Evolutionary conservation across 2,329 filamentous ascomycete species (phyloP), one percentile per base, ranked within the genome.

Genomic region (Phialocephala subalpina): DNA sequence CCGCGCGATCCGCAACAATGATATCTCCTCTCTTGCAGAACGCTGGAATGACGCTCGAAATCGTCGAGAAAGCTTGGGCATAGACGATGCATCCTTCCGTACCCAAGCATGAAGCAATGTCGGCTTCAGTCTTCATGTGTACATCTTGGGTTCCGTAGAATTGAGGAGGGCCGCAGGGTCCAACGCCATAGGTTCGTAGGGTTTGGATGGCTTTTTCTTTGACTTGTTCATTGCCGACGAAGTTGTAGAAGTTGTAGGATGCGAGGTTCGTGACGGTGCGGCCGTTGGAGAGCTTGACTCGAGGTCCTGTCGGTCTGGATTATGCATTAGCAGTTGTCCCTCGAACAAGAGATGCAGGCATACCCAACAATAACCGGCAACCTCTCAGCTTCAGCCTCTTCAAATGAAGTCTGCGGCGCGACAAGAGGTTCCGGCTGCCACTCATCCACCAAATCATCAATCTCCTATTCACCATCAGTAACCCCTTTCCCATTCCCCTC

Each of bases 141-240:
- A 98, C 94, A 80, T 99, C 96, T 78, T 98, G 95, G 36, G 94
- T 99, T 70, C 94, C 96, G 81, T 99, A 99, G 82, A 99, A 99
- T 70, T 97, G 94, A 6, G 96, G 96, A 20, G 96, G 96, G 22
- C 96, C 96, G 77, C 96, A 99, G 64, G 96, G 95, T 9, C 96
- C 97, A 47, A 99, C 97, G 64, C 96, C 96, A 74, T 99, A 99
- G 22, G 92, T 97, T 67, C 95, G 92, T 45, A 99, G 86, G 0
- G 94, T 97, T 78, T 95, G 91, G 69, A 99, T 94, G 1, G 95
- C 96, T 79, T 97, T 97, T 73, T 97, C 94, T 76, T 97, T 97
- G 74, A 99, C 90, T 40, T 90, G 87, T 68, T 98, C 95, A 77
- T 97, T 97, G 61, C 89, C 88, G 70, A 97, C 93, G 79, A 99